These are phyloP conservation scores for Tuber microsphaerosporum DNA, from an alignment of 495 filamentous ascomycete genomes.

Conservation along the genomic window DNA sequence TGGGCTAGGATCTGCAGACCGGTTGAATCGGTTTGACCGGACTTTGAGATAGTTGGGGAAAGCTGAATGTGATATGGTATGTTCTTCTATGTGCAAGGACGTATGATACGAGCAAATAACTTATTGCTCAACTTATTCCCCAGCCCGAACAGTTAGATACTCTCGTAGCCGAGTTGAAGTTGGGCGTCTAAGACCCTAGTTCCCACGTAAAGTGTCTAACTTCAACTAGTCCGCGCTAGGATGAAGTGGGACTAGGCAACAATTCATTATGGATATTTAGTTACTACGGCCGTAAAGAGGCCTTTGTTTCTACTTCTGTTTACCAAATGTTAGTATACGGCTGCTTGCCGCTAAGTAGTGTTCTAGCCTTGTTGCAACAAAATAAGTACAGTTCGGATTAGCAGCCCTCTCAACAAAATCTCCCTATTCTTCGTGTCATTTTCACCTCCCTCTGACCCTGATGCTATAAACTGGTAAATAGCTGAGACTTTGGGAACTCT, in stretches of 20 bases:
- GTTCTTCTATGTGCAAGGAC: not conserved
- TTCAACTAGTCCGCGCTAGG: too few species aligned
- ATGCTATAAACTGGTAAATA: not conserved
- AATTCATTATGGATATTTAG: not conserved
- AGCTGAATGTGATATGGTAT: not conserved
- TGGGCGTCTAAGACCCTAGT: too few species aligned
- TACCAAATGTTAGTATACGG: too few species aligned
- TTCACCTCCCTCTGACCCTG: not conserved
- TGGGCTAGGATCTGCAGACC: not conserved
- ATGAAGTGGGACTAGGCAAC: not conserved
- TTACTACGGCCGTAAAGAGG: not conserved
- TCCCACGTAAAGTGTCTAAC: too few species aligned
- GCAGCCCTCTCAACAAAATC: too few species aligned
- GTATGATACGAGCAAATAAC: not conserved
- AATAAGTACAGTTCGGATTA: too few species aligned
- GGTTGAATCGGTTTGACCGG: not conserved
- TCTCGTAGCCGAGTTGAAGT: not conserved
- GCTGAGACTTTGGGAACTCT: not conserved
- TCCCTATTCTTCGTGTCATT: not conserved
- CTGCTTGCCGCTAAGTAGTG: not conserved
- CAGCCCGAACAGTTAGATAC: not conserved
- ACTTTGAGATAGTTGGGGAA: not conserved
- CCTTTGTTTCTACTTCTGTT: too few species aligned
- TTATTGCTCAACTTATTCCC: not conserved
- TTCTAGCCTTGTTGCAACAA: not conserved